Conservation (phyloP, 371 early-diverging fungal species). For the Blastocladiella emersonii region DNA sequence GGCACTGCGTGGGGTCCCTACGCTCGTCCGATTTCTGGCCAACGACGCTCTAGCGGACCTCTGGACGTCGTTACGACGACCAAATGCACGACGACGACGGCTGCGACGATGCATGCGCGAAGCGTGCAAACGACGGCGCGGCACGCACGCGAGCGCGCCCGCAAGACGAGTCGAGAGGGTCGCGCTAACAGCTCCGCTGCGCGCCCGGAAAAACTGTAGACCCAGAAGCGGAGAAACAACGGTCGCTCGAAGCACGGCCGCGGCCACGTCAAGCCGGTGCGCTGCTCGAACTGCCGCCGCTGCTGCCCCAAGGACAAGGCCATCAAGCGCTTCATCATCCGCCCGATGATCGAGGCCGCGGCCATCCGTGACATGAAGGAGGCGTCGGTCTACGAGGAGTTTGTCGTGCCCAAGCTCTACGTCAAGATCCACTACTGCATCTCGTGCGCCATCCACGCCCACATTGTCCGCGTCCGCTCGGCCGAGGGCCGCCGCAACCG, state of each 20-base stretch:
- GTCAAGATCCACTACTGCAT: conserved; percentile 96
- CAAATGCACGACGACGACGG: too few relatives aligned
- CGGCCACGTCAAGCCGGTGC: conserved; percentile 91
- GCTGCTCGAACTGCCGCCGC: conserved; percentile 98
- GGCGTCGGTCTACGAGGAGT: conserved; percentile 91
- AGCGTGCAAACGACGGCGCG: too few relatives aligned
- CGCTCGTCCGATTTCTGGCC: too few relatives aligned
- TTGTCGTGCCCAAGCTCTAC: conserved; percentile 95
- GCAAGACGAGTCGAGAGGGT: too few relatives aligned
- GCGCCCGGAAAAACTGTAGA: too few relatives aligned
- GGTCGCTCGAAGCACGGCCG: conserved; percentile 98
- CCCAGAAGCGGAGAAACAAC: conserved; percentile 96
- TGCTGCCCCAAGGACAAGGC: conserved; percentile 99
- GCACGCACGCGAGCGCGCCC: too few relatives aligned
- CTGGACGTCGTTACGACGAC: too few relatives aligned
- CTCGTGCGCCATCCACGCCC: conserved; percentile 96
- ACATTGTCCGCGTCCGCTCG: conserved; percentile 94
- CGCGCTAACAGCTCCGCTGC: too few relatives aligned
- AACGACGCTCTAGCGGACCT: too few relatives aligned
- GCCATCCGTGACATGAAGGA: conserved; percentile 92
- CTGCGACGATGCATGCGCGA: too few relatives aligned
- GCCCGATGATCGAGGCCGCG: conserved; percentile 97
- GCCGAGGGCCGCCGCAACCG: conserved; percentile 80
- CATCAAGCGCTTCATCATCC: conserved; percentile 95
- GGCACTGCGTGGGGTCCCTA: too few relatives aligned